Evolutionary conservation across 768 basidiomycete species (phyloP), one percentile per base, ranked within the genome.

Genomic region (Nevesoporus exiguus): DNA sequence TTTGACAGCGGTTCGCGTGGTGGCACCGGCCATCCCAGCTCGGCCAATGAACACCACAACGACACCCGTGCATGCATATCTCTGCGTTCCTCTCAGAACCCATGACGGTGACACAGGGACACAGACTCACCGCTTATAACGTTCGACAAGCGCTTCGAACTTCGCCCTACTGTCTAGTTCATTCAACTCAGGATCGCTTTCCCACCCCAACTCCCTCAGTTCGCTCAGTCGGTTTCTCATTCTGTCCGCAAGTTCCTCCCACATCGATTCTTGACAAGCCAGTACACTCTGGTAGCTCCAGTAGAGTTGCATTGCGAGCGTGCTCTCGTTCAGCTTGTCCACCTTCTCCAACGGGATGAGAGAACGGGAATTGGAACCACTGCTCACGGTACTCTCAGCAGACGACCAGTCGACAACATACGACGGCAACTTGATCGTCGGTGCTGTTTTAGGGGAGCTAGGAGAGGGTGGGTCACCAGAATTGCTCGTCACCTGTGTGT

Each of bases 201-300:
- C 83, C 86, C 86, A 88, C n/a, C 86, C 86, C 62, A 82, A 77
- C 15, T 76, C 77, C 51, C 71, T 66, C 25, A 88, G 68, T 54
- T 82, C 78, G 7, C 76, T 73, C 43, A 74, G 77, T 50, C 77
- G 73, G 60, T 85, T 85, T 47, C 81, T 74, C 67, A 85, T 75
- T 56, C 80, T 77, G 56, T 84, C 80, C 58, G 79, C 78, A 46
- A 88, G 74, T 51, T 86, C 85, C 56, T 87, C 86, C 85, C 86
- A 88, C 84, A 88, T 86, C 27, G 84, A 80, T 62, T 88, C 86
- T 66, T 84, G 80, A 59, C 83, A 85, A 13, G 83, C 84, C 13
- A 86, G 65, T 8, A 88, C 81, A 19, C 71, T 67, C 59, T 82
- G 79, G 56, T 80, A 86, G n/a, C 81, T 79, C 56, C 77, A 74